Conservation (phyloP, 495 filamentous ascomycete genomes). For the Apiosordaria backusii region DNA sequence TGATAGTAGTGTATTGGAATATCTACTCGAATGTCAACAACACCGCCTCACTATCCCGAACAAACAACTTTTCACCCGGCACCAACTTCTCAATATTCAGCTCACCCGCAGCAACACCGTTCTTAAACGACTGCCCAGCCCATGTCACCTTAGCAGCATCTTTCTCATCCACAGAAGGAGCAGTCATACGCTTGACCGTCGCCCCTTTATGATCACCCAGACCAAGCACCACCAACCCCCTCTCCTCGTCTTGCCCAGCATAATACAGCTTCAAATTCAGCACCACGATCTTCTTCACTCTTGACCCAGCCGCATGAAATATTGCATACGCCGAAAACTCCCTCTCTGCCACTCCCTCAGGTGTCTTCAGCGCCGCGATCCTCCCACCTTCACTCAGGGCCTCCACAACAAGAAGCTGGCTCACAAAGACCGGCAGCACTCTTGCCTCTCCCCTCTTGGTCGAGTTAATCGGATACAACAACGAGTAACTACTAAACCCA, state of each 20-base stretch:
- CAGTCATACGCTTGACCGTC: conserved; percentile 25
- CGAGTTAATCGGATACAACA: conserved; percentile 21
- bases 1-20: too few species aligned
- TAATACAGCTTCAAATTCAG: conserved; percentile 24
- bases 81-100: conserved; percentile 13
- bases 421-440: conserved; percentile 24
- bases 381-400: conserved; percentile 13
- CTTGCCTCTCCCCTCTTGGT: conserved; percentile 21
- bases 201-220: conserved; percentile 17
- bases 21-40: conserved; percentile 13
- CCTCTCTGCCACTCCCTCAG: conserved; percentile 5
- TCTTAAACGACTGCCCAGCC: conserved; percentile 26
- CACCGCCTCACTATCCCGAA: conserved; percentile 23
- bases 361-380: conserved; percentile 20
- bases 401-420: conserved; percentile 22
- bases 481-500: conserved; percentile 21
- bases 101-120: conserved; percentile 18
- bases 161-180: conserved; percentile 23
- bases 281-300: conserved; percentile 15
- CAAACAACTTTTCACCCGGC: conserved; percentile 4
- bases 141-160: conserved; percentile 22
- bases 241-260: conserved; percentile 5
- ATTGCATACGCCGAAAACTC: conserved; percentile 21
- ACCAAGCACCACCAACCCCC: conserved; percentile 12
- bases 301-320: neutral